Evolutionary conservation across 2,329 filamentous ascomycete species (phyloP).

Genomic region (Xylaria sp.): DNA sequence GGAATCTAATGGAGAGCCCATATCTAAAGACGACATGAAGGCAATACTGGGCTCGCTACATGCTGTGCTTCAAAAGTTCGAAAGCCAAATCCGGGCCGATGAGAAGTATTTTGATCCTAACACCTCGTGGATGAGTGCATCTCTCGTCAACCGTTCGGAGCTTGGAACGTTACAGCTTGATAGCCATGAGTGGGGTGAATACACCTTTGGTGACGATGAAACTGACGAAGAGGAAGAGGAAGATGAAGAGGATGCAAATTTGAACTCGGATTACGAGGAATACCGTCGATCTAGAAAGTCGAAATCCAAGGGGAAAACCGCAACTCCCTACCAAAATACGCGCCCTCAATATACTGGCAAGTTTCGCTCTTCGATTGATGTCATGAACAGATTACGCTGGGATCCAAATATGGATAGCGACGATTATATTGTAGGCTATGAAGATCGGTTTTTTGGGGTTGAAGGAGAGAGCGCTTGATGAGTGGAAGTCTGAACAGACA

Average conservation of each 20-base stretch:
- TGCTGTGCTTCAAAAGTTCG: conserved; percentile 43
- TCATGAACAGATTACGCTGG: conserved; percentile 56
- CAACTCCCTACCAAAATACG: conserved; percentile 12
- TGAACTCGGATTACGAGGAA: conserved; percentile 30
- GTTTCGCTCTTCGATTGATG: conserved; percentile 53
- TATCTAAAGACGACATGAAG: conserved; percentile 39
- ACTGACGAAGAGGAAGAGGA: conserved; percentile 37
- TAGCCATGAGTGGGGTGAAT: conserved; percentile 44
- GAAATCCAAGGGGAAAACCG: conserved; percentile 21
- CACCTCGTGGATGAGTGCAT: conserved; percentile 45
- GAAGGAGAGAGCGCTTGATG: conserved; percentile 48
- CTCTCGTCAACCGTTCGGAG: conserved; percentile 36
- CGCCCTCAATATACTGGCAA: conserved; percentile 38
- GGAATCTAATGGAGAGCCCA: conserved; percentile 18
- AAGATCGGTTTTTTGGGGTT: conserved; percentile 56
- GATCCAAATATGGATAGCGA: conserved; percentile 47
- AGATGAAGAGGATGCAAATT: conserved; percentile 38
- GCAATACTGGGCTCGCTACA: conserved; percentile 41
- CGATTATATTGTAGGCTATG: conserved; percentile 55
- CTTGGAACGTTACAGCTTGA: conserved; percentile 44
- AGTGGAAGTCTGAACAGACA: conserved; percentile 58
- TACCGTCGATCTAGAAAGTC: conserved; percentile 27
- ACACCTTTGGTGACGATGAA: conserved; percentile 37
- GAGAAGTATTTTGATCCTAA: conserved; percentile 45
- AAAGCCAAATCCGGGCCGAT: conserved; percentile 42